A percentile compares a stretch with the other conserved stretches of the same genome.
Conservation (phyloP, 805 yeast species). For the Starmerella vitae region DNA sequence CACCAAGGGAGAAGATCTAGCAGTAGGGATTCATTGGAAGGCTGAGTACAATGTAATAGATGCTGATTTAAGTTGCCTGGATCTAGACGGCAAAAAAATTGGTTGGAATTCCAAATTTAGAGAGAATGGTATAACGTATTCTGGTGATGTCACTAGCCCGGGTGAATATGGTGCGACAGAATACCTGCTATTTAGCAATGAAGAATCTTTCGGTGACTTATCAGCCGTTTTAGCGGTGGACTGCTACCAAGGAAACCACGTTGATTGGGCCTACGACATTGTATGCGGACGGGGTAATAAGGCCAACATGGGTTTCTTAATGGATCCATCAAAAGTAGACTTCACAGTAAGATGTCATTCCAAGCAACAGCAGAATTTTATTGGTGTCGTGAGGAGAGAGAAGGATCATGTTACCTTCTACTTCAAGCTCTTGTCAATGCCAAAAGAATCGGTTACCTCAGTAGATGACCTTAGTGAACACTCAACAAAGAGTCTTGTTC, state of each 20-base stretch:
- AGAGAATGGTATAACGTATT: not conserved
- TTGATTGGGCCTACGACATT: not conserved
- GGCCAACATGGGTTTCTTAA: not conserved
- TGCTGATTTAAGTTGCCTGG: not conserved
- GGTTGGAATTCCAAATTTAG: not conserved
- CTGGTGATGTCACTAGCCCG: not conserved
- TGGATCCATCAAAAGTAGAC: constrained; percentile 1
- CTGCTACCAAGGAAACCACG: not conserved
- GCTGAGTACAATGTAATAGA: not conserved
- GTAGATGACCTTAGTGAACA: not conserved
- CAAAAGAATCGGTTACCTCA: not conserved
- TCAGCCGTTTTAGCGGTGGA: not conserved
- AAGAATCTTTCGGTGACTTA: not conserved
- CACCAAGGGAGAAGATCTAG: not conserved
- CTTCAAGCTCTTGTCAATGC: not conserved
- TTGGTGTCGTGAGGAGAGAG: not conserved
- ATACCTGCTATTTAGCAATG: not conserved
- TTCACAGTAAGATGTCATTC: not conserved
- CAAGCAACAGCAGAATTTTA: not conserved
- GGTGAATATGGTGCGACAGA: not conserved
- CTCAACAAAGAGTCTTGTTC: not conserved
- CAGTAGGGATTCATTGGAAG: constrained; percentile 1
- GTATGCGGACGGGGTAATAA: not conserved
- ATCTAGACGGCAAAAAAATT: not conserved
- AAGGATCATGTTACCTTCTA: not conserved